Evolutionary conservation across 306 rosid genomes (phyloP), one percentile per base, ranked within the genome.

Genomic region (Cucumis melo): DNA sequence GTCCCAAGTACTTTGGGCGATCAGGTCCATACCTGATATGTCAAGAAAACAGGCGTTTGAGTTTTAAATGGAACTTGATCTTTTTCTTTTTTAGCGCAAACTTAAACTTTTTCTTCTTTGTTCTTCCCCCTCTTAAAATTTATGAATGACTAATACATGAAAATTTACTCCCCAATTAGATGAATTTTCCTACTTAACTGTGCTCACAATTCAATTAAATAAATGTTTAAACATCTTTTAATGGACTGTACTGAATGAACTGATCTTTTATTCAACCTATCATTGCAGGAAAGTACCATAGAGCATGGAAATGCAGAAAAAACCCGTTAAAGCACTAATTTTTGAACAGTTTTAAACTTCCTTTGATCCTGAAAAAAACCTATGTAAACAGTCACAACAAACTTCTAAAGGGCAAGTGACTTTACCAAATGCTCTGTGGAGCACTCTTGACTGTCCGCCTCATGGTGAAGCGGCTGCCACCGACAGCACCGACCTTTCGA

Each of bases 1-100:
- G 98, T 15, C 98, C 97, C 92, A 91, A 88, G 88, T 87, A 94
- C 84, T 94, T 94, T 14, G 97, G 98, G 67, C 93, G 91, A 83
- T 94, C 98, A 73, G 97, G 88, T 16, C 98, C 97, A 46, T 94
- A 91, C 98, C 96, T 94, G 89, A 84, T 85, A 73, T 10, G 27
- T 34, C 57, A 39, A 78, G 24, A 24, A 71, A 48, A 48, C 75
- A 71, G 4, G 20, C 23, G 0, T 50, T 71, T 46, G 44, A 71
- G 29, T 32, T 73, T 72, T 36, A 68, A 68, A 39, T 41, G 39
- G 39, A 11, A 62, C 20, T 60, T 32, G 29, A 32, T 32, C 3
- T 32, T 32, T 2, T 32, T 3, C 3, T 32, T 32, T 32, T 2
- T 32, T 3, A 32, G 36, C 3, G 36, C 4, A 32, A 32, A 32